Percentiles rank a stretch among this genome's conserved stretches.
phyloP scores from a whole-genome alignment of 257 asterid genomes.

The Nicotiana knightiana region DNA sequence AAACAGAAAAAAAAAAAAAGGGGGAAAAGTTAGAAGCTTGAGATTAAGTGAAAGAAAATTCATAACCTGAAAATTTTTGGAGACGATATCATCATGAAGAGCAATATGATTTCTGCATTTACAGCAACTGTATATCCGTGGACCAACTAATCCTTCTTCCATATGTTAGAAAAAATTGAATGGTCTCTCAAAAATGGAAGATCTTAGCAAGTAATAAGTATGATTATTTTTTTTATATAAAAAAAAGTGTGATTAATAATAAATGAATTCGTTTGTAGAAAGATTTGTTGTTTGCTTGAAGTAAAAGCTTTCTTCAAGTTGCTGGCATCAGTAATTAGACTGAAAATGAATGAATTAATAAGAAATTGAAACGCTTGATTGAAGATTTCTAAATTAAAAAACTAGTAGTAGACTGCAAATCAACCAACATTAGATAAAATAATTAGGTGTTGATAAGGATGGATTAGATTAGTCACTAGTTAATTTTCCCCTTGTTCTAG shows the following conservation, averaged over 20 bases:
- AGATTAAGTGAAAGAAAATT: neutral
- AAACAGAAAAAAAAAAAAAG: neutral
- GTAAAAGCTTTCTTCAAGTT: neutral
- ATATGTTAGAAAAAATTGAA: neutral
- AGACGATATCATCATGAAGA: slow-evolving; percentile 54
- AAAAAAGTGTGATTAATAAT: neutral
- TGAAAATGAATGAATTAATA: neutral
- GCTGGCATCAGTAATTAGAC: neutral
- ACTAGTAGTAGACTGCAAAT: neutral
- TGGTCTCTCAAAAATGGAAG: neutral
- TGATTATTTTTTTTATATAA: neutral
- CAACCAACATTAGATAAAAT: neutral
- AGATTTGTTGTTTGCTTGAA: neutral
- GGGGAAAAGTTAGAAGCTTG: no score
- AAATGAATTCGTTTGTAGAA: neutral
- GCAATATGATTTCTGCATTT: slow-evolving; percentile 59
- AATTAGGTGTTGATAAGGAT: slow-evolving; percentile 6
- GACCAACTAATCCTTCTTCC: slow-evolving; percentile 18
- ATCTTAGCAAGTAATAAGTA: neutral
- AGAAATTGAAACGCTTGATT: neutral
- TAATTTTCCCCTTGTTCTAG: neutral
- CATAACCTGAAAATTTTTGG: slow-evolving; percentile 55
- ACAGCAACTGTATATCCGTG: slow-evolving; percentile 56
- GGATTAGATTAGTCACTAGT: neutral
- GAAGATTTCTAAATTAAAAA: neutral